These are phyloP conservation scores for Plenodomus lindquistii DNA, from an alignment of 2,329 filamentous ascomycete species.

Conservation along the genomic window DNA sequence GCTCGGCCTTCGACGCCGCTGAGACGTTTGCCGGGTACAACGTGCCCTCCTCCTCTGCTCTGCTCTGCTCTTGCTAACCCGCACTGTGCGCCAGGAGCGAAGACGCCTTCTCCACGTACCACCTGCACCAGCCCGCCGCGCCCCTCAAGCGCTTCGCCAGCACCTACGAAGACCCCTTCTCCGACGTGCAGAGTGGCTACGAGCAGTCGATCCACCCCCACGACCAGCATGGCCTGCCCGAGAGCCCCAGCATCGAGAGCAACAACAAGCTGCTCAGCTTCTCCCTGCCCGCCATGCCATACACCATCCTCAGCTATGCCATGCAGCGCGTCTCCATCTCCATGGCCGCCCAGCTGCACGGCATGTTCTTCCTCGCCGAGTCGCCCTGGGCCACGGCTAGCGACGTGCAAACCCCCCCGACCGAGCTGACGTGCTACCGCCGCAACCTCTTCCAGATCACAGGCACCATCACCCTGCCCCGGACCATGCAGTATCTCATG, in stretches of 20 bases:
- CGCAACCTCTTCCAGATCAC: conserved; percentile 96
- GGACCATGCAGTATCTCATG: conserved; percentile 77
- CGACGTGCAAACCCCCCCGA: conserved; percentile 61
- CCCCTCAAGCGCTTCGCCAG: conserved; percentile 56
- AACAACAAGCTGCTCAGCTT: conserved; percentile 63
- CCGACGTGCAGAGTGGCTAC: conserved; percentile 55
- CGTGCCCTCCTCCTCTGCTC: not conserved
- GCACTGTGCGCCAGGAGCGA: conserved; percentile 52
- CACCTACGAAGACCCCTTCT: conserved; percentile 56
- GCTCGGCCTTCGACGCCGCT: conserved; percentile 62
- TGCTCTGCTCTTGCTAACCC: conserved; percentile 6
- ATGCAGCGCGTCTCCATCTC: conserved; percentile 64
- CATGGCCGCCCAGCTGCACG: conserved; percentile 77
- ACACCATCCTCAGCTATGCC: conserved; percentile 67
- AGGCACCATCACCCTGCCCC: conserved; percentile 79
- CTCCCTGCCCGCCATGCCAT: conserved; percentile 54
- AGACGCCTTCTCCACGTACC: conserved; percentile 52
- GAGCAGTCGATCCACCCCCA: conserved; percentile 50
- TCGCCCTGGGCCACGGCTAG: conserved; percentile 67
- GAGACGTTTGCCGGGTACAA: conserved; percentile 64
- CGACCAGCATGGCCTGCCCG: conserved; percentile 50
- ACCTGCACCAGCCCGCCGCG: conserved; percentile 45
- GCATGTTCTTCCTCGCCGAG: conserved; percentile 88
- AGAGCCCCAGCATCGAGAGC: conserved; percentile 64
- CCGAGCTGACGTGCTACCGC: conserved; percentile 92